Evolutionary conservation across 371 early-diverging fungal genomes (phyloP).

Genomic region (Rhizopus microsporus): DNA sequence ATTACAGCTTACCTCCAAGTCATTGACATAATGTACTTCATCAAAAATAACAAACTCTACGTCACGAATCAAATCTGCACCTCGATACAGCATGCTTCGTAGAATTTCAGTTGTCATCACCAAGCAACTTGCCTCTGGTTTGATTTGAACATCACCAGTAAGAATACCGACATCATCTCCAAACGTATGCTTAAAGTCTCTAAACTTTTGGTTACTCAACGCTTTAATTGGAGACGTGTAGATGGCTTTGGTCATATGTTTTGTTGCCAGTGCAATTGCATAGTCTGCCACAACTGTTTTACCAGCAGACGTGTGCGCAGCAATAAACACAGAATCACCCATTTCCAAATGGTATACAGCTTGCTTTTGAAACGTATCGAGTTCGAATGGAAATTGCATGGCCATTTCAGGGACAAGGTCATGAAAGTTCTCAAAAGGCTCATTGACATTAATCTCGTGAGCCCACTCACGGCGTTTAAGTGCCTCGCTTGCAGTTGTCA

Average conservation of each 20-base stretch:
- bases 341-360: slow-evolving; percentile 96
- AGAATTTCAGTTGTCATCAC: slow-evolving; percentile 99
- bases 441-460: slow-evolving; percentile 85
- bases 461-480: slow-evolving; percentile 83
- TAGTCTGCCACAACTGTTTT: slow-evolving; percentile 99
- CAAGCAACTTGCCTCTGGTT: slow-evolving; percentile 93
- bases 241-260: slow-evolving; percentile 97
- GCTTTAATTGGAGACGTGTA: slow-evolving; percentile 99
- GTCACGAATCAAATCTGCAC: slow-evolving; percentile 95
- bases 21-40: slow-evolving; percentile 99
- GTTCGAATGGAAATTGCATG: slow-evolving; percentile 89
- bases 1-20: slow-evolving; percentile 70
- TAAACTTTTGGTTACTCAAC: slow-evolving; percentile 98
- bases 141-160: slow-evolving; percentile 99
- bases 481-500: slow-evolving; percentile 29
- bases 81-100: slow-evolving; percentile 97
- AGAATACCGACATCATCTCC: slow-evolving; percentile 96
- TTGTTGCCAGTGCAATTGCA: slow-evolving; percentile 91
- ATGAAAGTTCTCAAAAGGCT: slow-evolving; percentile 83
- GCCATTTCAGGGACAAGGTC: slow-evolving; percentile 84
- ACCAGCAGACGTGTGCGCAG: slow-evolving; percentile 99
- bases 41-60: slow-evolving; percentile 99
- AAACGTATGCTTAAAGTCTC: slow-evolving; percentile 93
- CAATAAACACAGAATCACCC: slow-evolving; percentile 97
- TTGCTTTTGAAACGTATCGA: slow-evolving; percentile 99